Evolutionary conservation across 1,284 basidiomycete genomes (phyloP).

Genomic region (Somion occarium): DNA sequence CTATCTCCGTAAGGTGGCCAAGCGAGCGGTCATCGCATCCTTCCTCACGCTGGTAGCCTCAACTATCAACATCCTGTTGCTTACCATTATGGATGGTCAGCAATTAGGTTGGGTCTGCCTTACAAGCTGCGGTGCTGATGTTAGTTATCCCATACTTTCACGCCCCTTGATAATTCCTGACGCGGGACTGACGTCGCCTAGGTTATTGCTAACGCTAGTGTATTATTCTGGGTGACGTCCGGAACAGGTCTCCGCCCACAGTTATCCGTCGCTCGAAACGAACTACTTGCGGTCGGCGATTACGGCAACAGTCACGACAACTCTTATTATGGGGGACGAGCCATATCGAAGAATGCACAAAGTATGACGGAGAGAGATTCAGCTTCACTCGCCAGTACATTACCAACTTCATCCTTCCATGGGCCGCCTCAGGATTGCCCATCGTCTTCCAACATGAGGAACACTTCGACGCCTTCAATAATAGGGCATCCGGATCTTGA

Average conservation of each 20-base stretch:
- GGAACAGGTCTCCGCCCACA: conserved; percentile 12
- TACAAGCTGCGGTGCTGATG: conserved; percentile 46
- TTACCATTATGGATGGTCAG: conserved; percentile 43
- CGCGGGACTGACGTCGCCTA: conserved; percentile 1
- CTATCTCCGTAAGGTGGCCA: conserved; percentile 32
- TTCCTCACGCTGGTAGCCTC: conserved; percentile 38
- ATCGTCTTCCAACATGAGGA: too few relatives aligned
- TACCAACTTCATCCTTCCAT: too few relatives aligned
- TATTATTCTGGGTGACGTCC: conserved; percentile 25
- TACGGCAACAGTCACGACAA: too few relatives aligned
- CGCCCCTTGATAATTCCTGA: background rate
- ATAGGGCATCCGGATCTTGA: too few relatives aligned
- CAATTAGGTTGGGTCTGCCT: conserved; percentile 54
- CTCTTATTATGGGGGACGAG: too few relatives aligned
- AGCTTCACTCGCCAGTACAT: too few relatives aligned
- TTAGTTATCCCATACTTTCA: conserved; percentile 18
- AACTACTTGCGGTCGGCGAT: too few relatives aligned
- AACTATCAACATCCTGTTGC: conserved; percentile 41
- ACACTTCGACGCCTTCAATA: too few relatives aligned
- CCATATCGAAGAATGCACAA: too few relatives aligned
- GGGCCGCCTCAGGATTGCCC: too few relatives aligned
- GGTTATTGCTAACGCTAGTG: conserved; percentile 22
- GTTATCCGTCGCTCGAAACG: background rate
- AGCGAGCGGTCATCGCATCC: conserved; percentile 41
- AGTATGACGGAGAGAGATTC: too few relatives aligned